Evolutionary conservation across 257 asterid genomes (phyloP), one percentile per base, ranked within the genome.

Genomic region (Craterostigma plantagineum): DNA sequence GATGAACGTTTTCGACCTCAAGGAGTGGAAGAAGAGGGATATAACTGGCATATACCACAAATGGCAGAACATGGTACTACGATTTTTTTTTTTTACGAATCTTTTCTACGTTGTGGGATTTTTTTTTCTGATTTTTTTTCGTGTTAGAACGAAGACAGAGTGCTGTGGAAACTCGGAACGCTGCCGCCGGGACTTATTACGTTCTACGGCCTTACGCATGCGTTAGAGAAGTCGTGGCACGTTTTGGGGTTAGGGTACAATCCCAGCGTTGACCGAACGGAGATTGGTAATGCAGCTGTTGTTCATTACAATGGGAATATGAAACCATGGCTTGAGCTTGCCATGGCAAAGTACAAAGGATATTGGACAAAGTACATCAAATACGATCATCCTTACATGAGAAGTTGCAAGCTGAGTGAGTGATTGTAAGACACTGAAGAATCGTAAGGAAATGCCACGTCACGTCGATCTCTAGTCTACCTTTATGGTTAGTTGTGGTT

Each of bases 41-140:
- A 86, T 86, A 49, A 86, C 94, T 37, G 97, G 97, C 52, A 81
- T 86, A 51, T 86, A 86, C 64, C 97, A 81, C 76, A 78, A 69
- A 65, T 86, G 97, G 94, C 97, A 86, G 69, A 81, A 73, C 44
- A 78, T 86, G 97, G 94, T 86, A n/a, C n/a, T n/a, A n/a, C n/a
- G n/a, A n/a, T n/a, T n/a, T n/a, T n/a, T n/a, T n/a, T n/a, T n/a
- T n/a, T n/a, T n/a, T 35, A n/a, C 13, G 3, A 35, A 9, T 35
- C 40, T 7, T 3, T 11, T 11, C 16, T 39, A 4, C 7, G 27
- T 33, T 46, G 11, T 14, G 7, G 23, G 14, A 7, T 7, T 12
- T 14, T 42, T 14, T 42, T 8, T 8, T 42, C 18, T 42, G 46
- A 7, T 14, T 7, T 14, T 14, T 0, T 12, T 42, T 63, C 49